These are phyloP conservation scores for Lenzites betulinus DNA, from an alignment of 768 basidiomycete genomes.

Conservation along the genomic window DNA sequence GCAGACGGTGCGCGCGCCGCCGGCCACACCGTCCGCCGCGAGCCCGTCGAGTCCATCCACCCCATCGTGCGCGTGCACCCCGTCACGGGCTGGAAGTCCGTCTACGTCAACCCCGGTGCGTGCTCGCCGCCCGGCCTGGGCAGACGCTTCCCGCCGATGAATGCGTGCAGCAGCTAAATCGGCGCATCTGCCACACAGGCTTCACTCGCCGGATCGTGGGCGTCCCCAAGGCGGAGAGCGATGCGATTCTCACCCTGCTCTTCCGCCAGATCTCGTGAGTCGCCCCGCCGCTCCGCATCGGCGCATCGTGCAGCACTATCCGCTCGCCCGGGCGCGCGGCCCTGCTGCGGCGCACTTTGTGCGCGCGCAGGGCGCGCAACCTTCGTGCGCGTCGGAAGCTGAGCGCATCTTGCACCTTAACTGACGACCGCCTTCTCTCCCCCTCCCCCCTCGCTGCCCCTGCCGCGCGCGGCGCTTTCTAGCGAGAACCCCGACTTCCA, in stretches of 20 bases:
- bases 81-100: slow-evolving; percentile 80
- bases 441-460: not conserved
- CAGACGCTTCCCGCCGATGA: not conserved
- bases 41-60: slow-evolving; percentile 70
- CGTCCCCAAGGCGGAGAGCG: slow-evolving; percentile 81
- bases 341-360: not conserved
- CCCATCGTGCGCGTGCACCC: slow-evolving; percentile 86
- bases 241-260: slow-evolving; percentile 67
- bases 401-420: slow-evolving; percentile 5
- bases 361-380: not conserved
- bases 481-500: slow-evolving; percentile 72
- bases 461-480: slow-evolving; percentile 1
- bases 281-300: not conserved
- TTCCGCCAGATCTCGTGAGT: slow-evolving; percentile 58
- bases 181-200: slow-evolving; percentile 39
- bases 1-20: slow-evolving; percentile 74
- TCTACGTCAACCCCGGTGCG: slow-evolving; percentile 78
- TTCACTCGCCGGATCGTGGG: slow-evolving; percentile 81
- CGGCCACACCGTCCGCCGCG: slow-evolving; percentile 68
- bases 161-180: not conserved
- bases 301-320: not conserved
- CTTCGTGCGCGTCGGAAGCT: slow-evolving; percentile 3
- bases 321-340: not conserved
- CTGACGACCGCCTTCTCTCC: not conserved
- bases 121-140: not conserved